These are phyloP conservation scores for Pseudomicrostroma phylloplanum DNA, from an alignment of 1,284 basidiomycete genomes.

Conservation along the genomic window DNA sequence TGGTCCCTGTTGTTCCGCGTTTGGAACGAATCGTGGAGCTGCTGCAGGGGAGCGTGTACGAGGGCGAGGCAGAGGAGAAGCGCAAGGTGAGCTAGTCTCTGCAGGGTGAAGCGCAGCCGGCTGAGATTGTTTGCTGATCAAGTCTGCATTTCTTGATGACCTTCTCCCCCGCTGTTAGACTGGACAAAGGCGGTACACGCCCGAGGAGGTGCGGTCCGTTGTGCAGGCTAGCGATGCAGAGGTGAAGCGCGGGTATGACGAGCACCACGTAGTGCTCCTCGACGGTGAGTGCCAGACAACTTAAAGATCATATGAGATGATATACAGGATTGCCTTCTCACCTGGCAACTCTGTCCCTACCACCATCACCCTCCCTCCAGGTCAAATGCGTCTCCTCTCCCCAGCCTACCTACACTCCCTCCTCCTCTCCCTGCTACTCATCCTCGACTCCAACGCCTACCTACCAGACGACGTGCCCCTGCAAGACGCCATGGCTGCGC, in stretches of 20 bases:
- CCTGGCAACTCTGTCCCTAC: not conserved
- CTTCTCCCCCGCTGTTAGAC: not conserved
- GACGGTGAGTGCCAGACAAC: slow-evolving; percentile 22
- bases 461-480: slow-evolving; percentile 28
- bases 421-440: slow-evolving; percentile 29
- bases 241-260: slow-evolving; percentile 25
- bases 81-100: not conserved
- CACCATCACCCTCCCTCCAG: slow-evolving; percentile 2
- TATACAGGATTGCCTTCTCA: not conserved
- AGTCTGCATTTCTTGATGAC: not conserved
- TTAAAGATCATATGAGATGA: not conserved
- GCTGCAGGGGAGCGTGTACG: slow-evolving; percentile 28
- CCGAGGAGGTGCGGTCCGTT: slow-evolving; percentile 34
- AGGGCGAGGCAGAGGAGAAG: slow-evolving; percentile 28
- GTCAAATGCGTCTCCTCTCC: slow-evolving; percentile 32
- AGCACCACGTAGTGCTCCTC: slow-evolving; percentile 32
- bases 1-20: slow-evolving; percentile 32
- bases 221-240: slow-evolving; percentile 42
- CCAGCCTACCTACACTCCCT: slow-evolving; percentile 20
- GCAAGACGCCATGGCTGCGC: slow-evolving; percentile 20
- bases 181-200: slow-evolving; percentile 29
- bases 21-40: slow-evolving; percentile 32
- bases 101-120: not conserved
- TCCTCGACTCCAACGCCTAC: slow-evolving; percentile 36
- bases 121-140: not conserved